A percentile compares a stretch with the other conserved stretches of the same genome.
Conservation (phyloP, 2,329 filamentous ascomycete genomes). For the Lasiodiplodia sp. region DNA sequence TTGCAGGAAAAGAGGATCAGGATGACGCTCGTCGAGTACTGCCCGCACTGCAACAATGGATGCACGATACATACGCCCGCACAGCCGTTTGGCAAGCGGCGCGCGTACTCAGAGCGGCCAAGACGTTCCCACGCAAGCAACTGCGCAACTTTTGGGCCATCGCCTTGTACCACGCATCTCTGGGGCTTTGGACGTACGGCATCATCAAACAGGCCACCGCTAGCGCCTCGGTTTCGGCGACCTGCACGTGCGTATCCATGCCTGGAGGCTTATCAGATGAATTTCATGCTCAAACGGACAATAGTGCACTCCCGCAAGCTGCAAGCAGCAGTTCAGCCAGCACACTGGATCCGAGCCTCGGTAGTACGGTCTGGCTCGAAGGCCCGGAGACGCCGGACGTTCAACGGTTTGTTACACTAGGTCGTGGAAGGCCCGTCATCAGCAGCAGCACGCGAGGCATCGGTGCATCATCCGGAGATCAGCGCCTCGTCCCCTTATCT, state of each 20-base stretch:
- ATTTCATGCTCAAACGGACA: neutral
- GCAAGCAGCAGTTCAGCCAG: neutral
- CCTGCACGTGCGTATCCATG: constrained; percentile 23
- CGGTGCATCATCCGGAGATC: constrained; percentile 14
- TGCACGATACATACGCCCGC: constrained; percentile 61
- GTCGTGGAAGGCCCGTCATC: constrained; percentile 63
- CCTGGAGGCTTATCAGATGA: constrained; percentile 11
- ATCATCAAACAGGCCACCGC: constrained; percentile 19
- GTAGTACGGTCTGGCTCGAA: constrained; percentile 58
- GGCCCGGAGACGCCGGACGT: constrained; percentile 60
- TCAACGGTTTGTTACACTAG: constrained; percentile 65
- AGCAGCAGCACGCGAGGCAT: constrained; percentile 39
- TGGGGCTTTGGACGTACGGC: constrained; percentile 66
- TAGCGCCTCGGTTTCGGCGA: neutral
- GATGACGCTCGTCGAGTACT: constrained; percentile 69
- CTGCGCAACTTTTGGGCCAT: constrained; percentile 73
- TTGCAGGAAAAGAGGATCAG: constrained; percentile 71
- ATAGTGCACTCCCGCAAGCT: neutral
- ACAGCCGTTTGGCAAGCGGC: constrained; percentile 73
- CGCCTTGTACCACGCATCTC: constrained; percentile 71
- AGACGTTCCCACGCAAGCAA: constrained; percentile 59
- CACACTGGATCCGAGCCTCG: neutral
- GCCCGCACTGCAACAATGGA: constrained; percentile 66
- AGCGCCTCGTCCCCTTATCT: constrained; percentile 51
- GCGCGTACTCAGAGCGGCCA: constrained; percentile 68